Conservation (phyloP, 148 eudicot species). For the Fagopyrum esculentum region DNA sequence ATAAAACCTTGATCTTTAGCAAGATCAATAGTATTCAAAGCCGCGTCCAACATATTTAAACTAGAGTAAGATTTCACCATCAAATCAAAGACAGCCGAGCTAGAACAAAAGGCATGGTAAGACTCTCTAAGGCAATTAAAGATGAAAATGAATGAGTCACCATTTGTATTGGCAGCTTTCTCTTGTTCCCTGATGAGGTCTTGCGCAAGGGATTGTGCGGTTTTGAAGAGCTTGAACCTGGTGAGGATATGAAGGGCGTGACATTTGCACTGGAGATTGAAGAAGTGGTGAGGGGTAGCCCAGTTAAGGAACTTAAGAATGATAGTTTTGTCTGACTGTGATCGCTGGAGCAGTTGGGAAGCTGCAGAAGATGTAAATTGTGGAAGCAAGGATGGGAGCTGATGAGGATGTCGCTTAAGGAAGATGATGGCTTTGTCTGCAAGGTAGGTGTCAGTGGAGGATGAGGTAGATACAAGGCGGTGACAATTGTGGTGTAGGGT, state of each 20-base stretch:
- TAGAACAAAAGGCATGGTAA: conserved; percentile 48
- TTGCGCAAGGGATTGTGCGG: conserved; percentile 59
- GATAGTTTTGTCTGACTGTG: conserved; percentile 44
- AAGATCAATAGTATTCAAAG: conserved; percentile 39
- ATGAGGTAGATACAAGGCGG: conserved; percentile 11
- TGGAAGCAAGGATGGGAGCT: conserved; percentile 35
- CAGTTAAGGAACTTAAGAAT: conserved; percentile 55
- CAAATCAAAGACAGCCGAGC: conserved; percentile 79
- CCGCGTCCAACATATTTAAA: conserved; percentile 55
- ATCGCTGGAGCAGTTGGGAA: conserved; percentile 44
- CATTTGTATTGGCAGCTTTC: conserved; percentile 13
- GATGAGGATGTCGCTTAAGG: conserved; percentile 36
- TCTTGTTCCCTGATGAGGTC: conserved; percentile 29
- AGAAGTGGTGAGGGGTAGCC: conserved; percentile 47
- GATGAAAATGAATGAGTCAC: conserved; percentile 16
- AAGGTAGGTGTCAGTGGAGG: conserved; percentile 23
- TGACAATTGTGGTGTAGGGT: not conserved
- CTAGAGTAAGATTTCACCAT: conserved; percentile 55
- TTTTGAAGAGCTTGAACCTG: conserved; percentile 58
- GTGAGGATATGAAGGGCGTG: conserved; percentile 65
- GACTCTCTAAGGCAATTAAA: conserved; percentile 51
- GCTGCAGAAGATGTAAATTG: conserved; percentile 53
- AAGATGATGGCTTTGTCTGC: conserved; percentile 50
- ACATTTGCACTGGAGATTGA: conserved; percentile 43
- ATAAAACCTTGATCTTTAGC: conserved; percentile 68